Evolutionary conservation across 768 basidiomycete species (phyloP).

Genomic region (Suillus subalutaceus): DNA sequence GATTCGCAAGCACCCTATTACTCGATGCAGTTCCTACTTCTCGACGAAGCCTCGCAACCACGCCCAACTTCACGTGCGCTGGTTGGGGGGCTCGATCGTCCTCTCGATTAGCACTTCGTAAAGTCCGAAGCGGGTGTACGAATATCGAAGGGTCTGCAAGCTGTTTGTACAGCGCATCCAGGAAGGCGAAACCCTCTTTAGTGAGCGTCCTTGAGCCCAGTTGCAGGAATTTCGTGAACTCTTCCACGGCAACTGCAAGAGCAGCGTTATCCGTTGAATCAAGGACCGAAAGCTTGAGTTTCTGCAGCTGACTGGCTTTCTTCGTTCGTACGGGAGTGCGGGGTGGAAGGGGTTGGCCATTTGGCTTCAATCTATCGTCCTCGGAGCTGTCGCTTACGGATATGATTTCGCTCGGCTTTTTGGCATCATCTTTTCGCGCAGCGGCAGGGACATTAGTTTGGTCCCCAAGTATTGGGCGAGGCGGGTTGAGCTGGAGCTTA

Average conservation of each 20-base stretch:
- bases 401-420: conserved; percentile 38
- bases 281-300: conserved; percentile 45
- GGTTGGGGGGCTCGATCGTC: conserved; percentile 45
- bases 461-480: conserved; percentile 52
- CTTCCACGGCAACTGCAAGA: conserved; percentile 56
- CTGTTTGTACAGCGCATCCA: conserved; percentile 72
- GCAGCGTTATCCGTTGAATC: conserved; percentile 55
- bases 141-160: conserved; percentile 69
- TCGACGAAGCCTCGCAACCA: conserved; percentile 57
- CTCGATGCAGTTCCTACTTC: conserved; percentile 54
- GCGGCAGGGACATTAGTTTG: conserved; percentile 48
- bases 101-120: conserved; percentile 42
- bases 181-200: conserved; percentile 69
- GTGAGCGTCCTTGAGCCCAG: conserved; percentile 68
- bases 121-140: conserved; percentile 53
- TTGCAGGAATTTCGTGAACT: conserved; percentile 61
- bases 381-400: conserved; percentile 43
- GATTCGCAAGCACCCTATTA: conserved; percentile 60
- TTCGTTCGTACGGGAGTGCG: conserved; percentile 35
- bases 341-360: conserved; percentile 24
- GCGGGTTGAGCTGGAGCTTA: conserved; percentile 55
- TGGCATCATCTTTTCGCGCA: conserved; percentile 33
- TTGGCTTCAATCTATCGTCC: conserved; percentile 32
- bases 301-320: conserved; percentile 52
- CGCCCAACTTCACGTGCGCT: conserved; percentile 57